Base-by-base conservation (phyloP, 257 asterid species). In the Catharanthus roseus region DNA sequence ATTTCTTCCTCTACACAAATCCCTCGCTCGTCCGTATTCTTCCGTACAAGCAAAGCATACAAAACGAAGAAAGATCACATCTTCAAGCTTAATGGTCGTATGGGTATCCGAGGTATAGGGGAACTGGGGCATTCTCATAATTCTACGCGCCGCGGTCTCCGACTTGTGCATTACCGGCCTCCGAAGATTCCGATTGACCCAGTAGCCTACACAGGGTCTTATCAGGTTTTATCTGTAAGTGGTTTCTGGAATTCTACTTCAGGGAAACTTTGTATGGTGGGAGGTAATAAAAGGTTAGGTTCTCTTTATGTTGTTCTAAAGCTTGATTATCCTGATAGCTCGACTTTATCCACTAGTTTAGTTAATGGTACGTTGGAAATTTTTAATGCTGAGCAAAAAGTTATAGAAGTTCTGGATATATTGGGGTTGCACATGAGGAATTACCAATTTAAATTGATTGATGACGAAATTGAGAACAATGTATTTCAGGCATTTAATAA, bases 191-290 rank as follows among this genome's bases (percentile, higher is more conserved):
- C 95, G 55, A 74, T 77, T 77, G 62, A 73, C 34, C 50, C 70
- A 42, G 34, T 74, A 21, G 80, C 76, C 44, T 75, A 49, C 38
- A 15, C 75, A 7, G 29, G 74, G 80, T 72, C 49, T 42, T 73
- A 69, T 18, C 31, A 61, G 62, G 77, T n/a, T 63, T 83, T 85
- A 67, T 58, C 72, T 16, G 31, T 93, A 65, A 75, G 71, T 34
- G 98, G 98, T 53, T 86, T 84, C 72, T 93, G 97, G 98, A 85
- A 88, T 77, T 89, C 92, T 64, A 38, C 66, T 29, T 79, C 92
- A 5, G 96, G 98, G 73, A 89, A 85, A 77, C 88, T 93, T 28
- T 93, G 98, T 74, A 86, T 90, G 97, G 80, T 88, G 15, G 96
- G 95, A n/a, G 97, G 93, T 75, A 56, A 47, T 26, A 79, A 64